Percentiles rank a stretch among this genome's conserved stretches.
Evolutionary conservation across 257 asterid genomes (phyloP).

Genomic region (Ligustrum vulgare): DNA sequence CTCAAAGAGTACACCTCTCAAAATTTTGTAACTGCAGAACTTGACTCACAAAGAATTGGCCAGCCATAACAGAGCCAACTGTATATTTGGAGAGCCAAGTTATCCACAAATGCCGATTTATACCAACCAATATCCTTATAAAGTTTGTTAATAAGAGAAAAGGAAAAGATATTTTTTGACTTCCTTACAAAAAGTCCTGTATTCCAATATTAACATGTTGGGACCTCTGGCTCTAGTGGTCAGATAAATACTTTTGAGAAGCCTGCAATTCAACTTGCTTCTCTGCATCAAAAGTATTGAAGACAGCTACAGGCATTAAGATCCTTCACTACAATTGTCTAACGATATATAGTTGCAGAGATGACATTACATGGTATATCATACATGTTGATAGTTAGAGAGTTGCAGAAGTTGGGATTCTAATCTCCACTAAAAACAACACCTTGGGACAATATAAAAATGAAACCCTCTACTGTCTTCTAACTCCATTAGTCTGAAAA

Average conservation of each 20-base stretch:
- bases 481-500: neutral
- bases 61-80: conserved; percentile 67
- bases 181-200: conserved; percentile 50
- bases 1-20: conserved; percentile 91
- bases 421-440: neutral
- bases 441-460: conserved; percentile 2
- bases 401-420: neutral
- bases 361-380: too few species aligned
- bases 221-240: conserved; percentile 60
- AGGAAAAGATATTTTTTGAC: conserved; percentile 22
- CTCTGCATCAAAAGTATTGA: conserved; percentile 95
- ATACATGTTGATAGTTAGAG: too few species aligned
- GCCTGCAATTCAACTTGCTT: conserved; percentile 76
- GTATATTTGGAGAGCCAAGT: conserved; percentile 73
- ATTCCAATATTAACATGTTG: conserved; percentile 59
- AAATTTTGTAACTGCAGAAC: conserved; percentile 60
- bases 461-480: neutral
- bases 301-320: conserved; percentile 73
- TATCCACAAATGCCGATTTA: conserved; percentile 15
- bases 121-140: conserved; percentile 17
- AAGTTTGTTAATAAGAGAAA: conserved; percentile 25
- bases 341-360: too few species aligned
- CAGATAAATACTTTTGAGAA: conserved; percentile 60
- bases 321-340: conserved; percentile 30
- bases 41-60: conserved; percentile 70